These are phyloP conservation scores for Yarrowia porcina DNA, from an alignment of 805 yeast genomes.

Conservation along the genomic window DNA sequence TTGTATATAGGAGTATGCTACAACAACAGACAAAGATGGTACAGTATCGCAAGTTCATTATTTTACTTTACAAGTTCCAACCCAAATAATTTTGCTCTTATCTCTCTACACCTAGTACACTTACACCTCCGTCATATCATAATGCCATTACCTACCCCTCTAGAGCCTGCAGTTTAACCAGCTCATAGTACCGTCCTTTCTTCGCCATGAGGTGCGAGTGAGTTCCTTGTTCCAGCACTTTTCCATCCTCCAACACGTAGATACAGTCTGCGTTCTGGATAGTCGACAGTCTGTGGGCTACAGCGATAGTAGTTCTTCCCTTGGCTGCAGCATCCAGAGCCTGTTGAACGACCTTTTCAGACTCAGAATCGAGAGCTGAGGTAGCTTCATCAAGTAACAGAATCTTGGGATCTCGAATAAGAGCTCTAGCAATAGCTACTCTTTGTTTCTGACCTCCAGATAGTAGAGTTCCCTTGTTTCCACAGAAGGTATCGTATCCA, in stretches of 20 bases:
- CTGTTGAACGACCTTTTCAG: constrained; percentile 71
- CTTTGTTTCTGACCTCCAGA: constrained; percentile 80
- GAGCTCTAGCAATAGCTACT: constrained; percentile 70
- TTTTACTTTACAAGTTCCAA: no score
- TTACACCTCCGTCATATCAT: no score
- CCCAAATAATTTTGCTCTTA: no score
- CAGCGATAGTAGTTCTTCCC: constrained; percentile 75
- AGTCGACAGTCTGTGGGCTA: constrained; percentile 78
- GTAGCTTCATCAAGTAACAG: constrained; percentile 69
- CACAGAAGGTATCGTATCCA: constrained; percentile 56
- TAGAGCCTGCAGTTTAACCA: constrained; percentile 42
- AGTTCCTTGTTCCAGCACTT: constrained; percentile 57
- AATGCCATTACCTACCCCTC: constrained; percentile 29
- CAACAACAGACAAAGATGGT: no score
- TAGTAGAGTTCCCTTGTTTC: constrained; percentile 53
- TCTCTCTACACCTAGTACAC: no score
- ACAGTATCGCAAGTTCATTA: no score
- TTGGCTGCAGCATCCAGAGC: constrained; percentile 65
- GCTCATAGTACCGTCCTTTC: constrained; percentile 41
- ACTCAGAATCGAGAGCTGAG: constrained; percentile 61
- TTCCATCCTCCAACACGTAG: constrained; percentile 58
- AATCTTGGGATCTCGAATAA: constrained; percentile 61
- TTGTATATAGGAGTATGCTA: no score
- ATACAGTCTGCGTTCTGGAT: constrained; percentile 62
- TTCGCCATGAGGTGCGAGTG: constrained; percentile 47